Evolutionary conservation across 2,329 filamentous ascomycete species (phyloP), one percentile per base, ranked within the genome.

Genomic region (Chaetomiaceae sp.): DNA sequence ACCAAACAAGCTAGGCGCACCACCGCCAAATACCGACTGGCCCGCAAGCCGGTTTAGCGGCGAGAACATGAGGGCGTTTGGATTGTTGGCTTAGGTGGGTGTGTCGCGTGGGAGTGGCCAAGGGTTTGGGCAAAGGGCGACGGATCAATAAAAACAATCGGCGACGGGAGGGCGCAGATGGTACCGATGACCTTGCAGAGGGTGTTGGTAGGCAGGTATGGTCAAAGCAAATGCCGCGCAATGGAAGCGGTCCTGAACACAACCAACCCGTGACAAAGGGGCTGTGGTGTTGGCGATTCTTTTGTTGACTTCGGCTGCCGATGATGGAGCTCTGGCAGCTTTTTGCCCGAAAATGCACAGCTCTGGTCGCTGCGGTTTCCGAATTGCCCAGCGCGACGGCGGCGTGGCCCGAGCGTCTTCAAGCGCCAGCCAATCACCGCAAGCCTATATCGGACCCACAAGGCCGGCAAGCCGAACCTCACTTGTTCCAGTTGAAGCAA

Each of bases 1-100:
- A 31, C 60, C 64, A 51, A 65, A 67, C 14, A 60, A 42, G 43
- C 56, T 62, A 14, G 51, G 48, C 22, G 53, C 58, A 33, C 56
- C 55, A 17, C 51, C 58, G 22, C 64, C 63, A 50, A 66, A 66
- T 1, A 63, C 37, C n/a, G 63, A 63, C 43, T 61, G 52, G 47
- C 59, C 61, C 29, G 63, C 53, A 15, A 62, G 62, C 53, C 58
- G 57, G 22, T 47, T 59, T 14, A 47, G 6, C 11, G 56, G 49
- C 3, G 60, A 57, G 25, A 60, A 60, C 58, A 59, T 62, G 45
- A 31, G 11, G 47, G 47, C 9, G 59, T 39, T 39, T 36, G 27
- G 37, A 52, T n/a, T 47, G 29, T 25, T 49, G 59, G 45, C 17
- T 20, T 34, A n/a, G 39, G 33, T 3, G 9, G 4, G 27, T 31